phyloP scores from a whole-genome alignment of 2,329 filamentous ascomycete species.

The Calonectria crousiana region DNA sequence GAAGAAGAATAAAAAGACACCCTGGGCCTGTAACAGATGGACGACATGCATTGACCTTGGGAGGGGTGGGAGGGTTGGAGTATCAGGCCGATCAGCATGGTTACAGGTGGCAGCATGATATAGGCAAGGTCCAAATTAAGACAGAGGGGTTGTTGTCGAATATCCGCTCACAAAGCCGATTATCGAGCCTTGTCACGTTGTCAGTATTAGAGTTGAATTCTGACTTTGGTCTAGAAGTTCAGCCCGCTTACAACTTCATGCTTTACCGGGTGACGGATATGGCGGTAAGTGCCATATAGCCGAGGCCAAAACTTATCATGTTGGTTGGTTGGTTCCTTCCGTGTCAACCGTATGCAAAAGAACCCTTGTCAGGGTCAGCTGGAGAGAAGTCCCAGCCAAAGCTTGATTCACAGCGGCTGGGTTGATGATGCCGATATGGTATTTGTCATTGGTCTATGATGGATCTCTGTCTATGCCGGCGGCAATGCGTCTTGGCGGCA shows the following conservation, averaged over 20 bases:
- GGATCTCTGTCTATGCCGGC: background rate
- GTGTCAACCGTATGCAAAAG: background rate
- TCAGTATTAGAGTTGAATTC: background rate
- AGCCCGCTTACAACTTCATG: background rate
- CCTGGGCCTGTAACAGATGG: constrained; percentile 20
- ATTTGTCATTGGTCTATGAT: background rate
- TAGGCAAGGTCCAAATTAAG: constrained; percentile 24
- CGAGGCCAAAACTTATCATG: background rate
- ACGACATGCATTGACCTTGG: constrained; percentile 20
- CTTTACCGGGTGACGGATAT: background rate
- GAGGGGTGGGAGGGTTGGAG: constrained; percentile 8
- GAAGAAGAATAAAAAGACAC: background rate
- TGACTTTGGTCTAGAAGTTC: constrained; percentile 4
- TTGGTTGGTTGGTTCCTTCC: background rate
- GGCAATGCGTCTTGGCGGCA: background rate
- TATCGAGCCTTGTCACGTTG: constrained; percentile 1
- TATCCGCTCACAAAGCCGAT: constrained; percentile 9
- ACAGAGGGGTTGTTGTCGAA: constrained; percentile 16
- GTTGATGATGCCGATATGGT: background rate
- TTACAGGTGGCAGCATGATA: constrained; percentile 26
- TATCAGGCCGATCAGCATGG: constrained; percentile 25
- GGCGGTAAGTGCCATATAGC: constrained; percentile 11
- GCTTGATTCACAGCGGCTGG: background rate
- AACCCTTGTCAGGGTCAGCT: background rate
- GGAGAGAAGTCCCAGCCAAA: background rate